A percentile compares a stretch with the other conserved stretches of the same genome.
Evolutionary conservation across 768 basidiomycete genomes (phyloP).

Genomic region (Tricholoma sp.): DNA sequence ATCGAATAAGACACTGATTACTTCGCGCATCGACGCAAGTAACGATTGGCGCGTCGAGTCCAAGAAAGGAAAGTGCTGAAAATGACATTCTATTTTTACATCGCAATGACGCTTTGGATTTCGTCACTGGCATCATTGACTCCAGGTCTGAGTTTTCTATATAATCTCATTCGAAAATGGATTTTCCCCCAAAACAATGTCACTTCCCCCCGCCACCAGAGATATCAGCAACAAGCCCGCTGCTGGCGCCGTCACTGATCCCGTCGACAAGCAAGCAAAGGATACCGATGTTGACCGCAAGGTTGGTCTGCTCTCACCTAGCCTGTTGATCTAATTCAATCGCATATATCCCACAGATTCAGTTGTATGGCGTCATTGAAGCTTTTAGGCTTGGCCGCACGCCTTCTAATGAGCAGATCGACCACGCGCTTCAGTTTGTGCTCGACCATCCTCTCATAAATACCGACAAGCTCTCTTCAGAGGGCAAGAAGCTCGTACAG

Average conservation of each 20-base stretch:
- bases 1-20: too few relatives aligned
- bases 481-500: constrained; percentile 70
- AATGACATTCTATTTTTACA: too few relatives aligned
- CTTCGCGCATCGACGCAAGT: too few relatives aligned
- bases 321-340: not conserved
- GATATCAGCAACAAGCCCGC: constrained; percentile 57
- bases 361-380: constrained; percentile 74
- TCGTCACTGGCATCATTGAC: too few relatives aligned
- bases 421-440: constrained; percentile 65
- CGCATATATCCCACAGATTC: constrained; percentile 39
- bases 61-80: too few relatives aligned
- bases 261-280: constrained; percentile 54
- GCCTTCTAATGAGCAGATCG: constrained; percentile 79
- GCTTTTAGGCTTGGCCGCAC: constrained; percentile 77
- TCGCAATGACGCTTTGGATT: too few relatives aligned
- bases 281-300: constrained; percentile 82
- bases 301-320: constrained; percentile 21
- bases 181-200: constrained; percentile 40
- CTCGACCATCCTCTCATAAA: constrained; percentile 55
- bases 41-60: too few relatives aligned
- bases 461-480: constrained; percentile 60
- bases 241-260: constrained; percentile 57
- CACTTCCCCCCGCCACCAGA: constrained; percentile 57
- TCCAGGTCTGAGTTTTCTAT: not conserved
- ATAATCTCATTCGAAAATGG: not conserved